Evolutionary conservation across 805 yeast species (phyloP), one percentile per base, ranked within the genome.

Genomic region (Barnettozyma siamensis): DNA sequence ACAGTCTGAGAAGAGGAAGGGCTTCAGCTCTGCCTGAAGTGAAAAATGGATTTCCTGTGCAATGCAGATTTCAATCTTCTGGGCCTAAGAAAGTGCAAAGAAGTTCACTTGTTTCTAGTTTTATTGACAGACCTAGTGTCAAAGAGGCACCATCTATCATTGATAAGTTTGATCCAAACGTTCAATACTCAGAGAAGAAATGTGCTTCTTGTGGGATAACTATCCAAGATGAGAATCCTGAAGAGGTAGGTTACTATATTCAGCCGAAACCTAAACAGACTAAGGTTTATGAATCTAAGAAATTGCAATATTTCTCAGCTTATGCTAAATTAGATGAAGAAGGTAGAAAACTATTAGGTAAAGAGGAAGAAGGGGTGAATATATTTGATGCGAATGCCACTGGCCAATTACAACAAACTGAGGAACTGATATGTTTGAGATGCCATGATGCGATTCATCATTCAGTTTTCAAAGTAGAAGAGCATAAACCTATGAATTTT

Each of bases 131-230:
- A 5, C 24, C 27, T 17, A 11, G n/a, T n/a, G 26, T 15, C n/a
- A 31, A 33, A 19, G 21, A 33, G n/a, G 30, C 18, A 17, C 23
- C 21, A 32, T 8, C 20, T 21, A 7, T 21, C 6, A 21, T 21
- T 3, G 40, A 32, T 31, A 38, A n/a, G 21, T 43, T 33, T 28
- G 46, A 43, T 28, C 43, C 46, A 16, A 33, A 18, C 8, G 34
- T 36, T 19, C 35, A 43, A 26, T 43, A 45, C 15, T 40, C 44
- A 20, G 21, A 30, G 4, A 28, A 40, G 13, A 40, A 46, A 10
- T 80, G 88, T 54, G 53, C 63, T 5, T 71, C 83, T 3, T 81
- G 88, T 62, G 87, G 87, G 21, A 60, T 78, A 7, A 47, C 49
- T 9, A 58, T 80, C 17, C 87, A 81, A 50, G 52, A 54, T 6